Conservation (phyloP, 768 basidiomycete genomes). For the Asterophora lycoperdoides region DNA sequence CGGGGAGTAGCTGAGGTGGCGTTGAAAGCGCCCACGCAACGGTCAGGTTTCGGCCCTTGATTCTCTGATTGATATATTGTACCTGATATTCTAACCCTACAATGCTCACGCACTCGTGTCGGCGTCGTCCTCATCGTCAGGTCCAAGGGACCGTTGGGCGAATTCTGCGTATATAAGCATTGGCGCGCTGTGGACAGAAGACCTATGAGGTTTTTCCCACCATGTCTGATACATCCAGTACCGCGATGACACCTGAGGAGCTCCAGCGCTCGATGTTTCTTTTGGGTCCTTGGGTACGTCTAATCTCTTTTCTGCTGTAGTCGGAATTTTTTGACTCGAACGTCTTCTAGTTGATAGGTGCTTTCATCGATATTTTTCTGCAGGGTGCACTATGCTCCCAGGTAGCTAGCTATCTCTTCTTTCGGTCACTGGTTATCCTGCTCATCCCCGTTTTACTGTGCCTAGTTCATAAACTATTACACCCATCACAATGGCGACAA, state of each 20-base stretch:
- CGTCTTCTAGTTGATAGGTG: constrained; percentile 24
- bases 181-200: too few species aligned
- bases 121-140: too few species aligned
- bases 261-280: constrained; percentile 21
- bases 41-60: too few species aligned
- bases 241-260: constrained; percentile 23
- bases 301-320: too few species aligned
- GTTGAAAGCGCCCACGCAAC: too few species aligned
- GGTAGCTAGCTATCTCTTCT: constrained; percentile 16
- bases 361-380: constrained; percentile 24
- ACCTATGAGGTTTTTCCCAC: background rate
- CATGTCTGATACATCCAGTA: background rate
- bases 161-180: background rate
- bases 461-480: constrained; percentile 26
- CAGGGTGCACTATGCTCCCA: constrained; percentile 30
- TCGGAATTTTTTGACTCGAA: background rate
- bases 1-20: too few species aligned
- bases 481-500: constrained; percentile 22
- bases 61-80: too few species aligned
- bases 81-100: too few species aligned
- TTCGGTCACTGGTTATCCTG: background rate
- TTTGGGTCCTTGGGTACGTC: constrained; percentile 30
- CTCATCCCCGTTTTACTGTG: background rate
- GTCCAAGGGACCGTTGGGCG: background rate
- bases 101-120: too few species aligned